Conservation (phyloP, 768 basidiomycete genomes). For the Hypholoma sublateritium region DNA sequence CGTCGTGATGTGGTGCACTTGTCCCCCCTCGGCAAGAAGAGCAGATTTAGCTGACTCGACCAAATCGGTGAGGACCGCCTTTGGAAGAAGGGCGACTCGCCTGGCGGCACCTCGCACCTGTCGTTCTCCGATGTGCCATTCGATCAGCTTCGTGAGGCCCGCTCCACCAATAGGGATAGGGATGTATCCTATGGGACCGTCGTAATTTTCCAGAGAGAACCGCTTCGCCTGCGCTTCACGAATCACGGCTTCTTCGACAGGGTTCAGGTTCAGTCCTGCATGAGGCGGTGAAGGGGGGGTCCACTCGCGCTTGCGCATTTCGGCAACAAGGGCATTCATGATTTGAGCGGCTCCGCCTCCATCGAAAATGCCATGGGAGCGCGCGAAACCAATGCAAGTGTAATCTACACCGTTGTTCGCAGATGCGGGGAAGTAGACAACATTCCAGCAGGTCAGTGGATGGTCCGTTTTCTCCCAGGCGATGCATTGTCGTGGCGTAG, state of each 20-base stretch:
- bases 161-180: constrained; percentile 25
- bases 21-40: constrained; percentile 17
- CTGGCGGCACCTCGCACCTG: constrained; percentile 37
- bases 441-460: constrained; percentile 44
- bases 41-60: constrained; percentile 29
- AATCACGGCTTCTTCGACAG: constrained; percentile 30
- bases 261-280: constrained; percentile 32
- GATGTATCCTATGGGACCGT: constrained; percentile 23
- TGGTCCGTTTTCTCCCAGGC: constrained; percentile 31
- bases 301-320: constrained; percentile 38
- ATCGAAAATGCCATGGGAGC: constrained; percentile 43
- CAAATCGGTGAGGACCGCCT: constrained; percentile 24
- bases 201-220: constrained; percentile 7
- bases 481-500: constrained; percentile 36
- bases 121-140: constrained; percentile 34
- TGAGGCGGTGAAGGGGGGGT: constrained; percentile 30
- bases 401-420: constrained; percentile 26
- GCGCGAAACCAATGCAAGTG: constrained; percentile 41
- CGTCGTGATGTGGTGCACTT: constrained; percentile 25
- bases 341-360: constrained; percentile 37
- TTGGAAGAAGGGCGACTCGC: constrained; percentile 33
- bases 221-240: constrained; percentile 3
- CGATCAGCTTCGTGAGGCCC: constrained; percentile 29
- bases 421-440: constrained; percentile 39
- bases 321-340: constrained; percentile 37